Evolutionary conservation across 345 rosid genomes (phyloP).

Genomic region (Euphorbia pulcherrima): DNA sequence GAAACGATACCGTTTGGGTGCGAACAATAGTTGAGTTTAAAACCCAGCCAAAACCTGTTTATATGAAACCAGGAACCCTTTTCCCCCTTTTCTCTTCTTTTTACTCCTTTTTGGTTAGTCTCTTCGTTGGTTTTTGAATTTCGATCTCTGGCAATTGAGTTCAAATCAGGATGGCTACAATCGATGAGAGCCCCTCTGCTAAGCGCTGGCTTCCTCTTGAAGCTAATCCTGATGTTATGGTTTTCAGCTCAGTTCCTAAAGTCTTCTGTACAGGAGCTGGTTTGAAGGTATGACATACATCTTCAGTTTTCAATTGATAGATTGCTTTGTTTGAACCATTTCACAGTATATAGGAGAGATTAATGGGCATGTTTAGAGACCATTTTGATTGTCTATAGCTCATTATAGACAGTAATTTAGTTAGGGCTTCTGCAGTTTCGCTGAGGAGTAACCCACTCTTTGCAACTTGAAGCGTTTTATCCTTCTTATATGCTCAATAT

Average conservation of each 20-base stretch:
- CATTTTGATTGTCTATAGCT: background rate
- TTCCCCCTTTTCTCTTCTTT: no score
- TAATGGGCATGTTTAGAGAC: background rate
- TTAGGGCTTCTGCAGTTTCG: background rate
- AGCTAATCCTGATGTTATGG: conserved; percentile 55
- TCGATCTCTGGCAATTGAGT: no score
- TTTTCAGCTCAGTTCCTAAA: conserved; percentile 67
- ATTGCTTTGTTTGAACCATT: background rate
- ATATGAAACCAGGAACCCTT: no score
- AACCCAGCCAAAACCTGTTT: no score
- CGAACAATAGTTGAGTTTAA: no score
- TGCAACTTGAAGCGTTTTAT: background rate
- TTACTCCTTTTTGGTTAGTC: no score
- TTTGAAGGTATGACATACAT: conserved; percentile 52
- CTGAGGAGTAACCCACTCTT: background rate
- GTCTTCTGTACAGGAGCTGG: conserved; percentile 93
- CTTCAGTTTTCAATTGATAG: background rate
- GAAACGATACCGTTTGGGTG: no score
- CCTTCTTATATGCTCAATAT: no score
- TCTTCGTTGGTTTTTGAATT: no score
- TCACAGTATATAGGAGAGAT: background rate
- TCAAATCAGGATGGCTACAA: no score
- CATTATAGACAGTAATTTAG: background rate
- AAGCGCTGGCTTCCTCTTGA: conserved; percentile 44
- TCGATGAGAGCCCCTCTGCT: no score